Evolutionary conservation across 306 rosid genomes (phyloP), one percentile per base, ranked within the genome.

Genomic region (Gynostemma pentaphyllum): DNA sequence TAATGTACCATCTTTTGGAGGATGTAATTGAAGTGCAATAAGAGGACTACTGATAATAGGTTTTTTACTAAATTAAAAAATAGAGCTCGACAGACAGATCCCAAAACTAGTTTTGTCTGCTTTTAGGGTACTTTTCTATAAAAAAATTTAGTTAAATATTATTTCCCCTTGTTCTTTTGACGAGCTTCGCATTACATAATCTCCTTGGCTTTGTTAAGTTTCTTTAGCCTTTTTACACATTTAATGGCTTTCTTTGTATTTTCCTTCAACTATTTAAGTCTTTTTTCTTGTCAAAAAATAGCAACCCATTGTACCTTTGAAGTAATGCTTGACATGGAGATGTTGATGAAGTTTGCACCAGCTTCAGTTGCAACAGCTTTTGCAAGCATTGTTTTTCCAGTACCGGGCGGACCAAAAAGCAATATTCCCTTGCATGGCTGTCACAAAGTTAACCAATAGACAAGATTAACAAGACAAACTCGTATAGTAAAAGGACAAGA

Each of bases 301-400:
- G 21, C 16, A 16, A 1, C 9, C n/a, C 44, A 7, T 45, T 5
- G 19, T 72, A 91, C 98, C 96, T 88, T 91, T 24, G 98, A 91
- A 64, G 98, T 80, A 70, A 85, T 88, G 67, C 98, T 88, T 7
- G 98, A 91, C 98, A 91, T 88, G 4, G 98, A 91, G 62, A 91
- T 88, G 73, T 91, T 91, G 50, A 91, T 91, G 69, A 91, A 91
- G 79, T 88, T 91, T 27, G 98, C 98, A 69, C 98, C 96, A 40
- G 98, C 98, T 75, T 91, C 98, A 21, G 98, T 91, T 62, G 98
- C 98, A 65, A 91, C 98, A 70, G 98, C 98, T 80, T 91, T 91
- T 53, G 98, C 98, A 21, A 91, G 98, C 98, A 91, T 91, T 22
- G 98, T 91, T 72, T 91, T 91, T 54, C 98, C 98, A 12, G 98